Base-by-base conservation (phyloP, 2,329 filamentous ascomycete genomes). In the Colletotrichum truncatum region DNA sequence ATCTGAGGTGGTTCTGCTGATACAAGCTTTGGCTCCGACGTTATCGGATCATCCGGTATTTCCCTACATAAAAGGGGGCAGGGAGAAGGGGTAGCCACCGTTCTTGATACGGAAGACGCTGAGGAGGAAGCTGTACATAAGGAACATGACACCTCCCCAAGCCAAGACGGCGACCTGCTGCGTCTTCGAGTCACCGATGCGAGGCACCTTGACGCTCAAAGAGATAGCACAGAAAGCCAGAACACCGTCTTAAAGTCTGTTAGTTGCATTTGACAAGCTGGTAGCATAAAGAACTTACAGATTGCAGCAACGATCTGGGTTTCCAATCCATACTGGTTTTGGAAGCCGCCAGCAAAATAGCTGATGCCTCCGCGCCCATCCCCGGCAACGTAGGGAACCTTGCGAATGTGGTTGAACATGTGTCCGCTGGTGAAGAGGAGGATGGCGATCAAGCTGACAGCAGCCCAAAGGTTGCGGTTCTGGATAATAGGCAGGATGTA, bases 391-490 rank as follows among this genome's bases (percentile, higher is more conserved):
- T 99, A 99, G 3, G 96, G 96, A 3, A 97, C 93, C 77, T 96
- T 95, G 72, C 97, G 89, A 75, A 99, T 99, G 75, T 98, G 94
- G 79, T 98, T 99, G 86, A 97, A 99, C 97, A 99, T 99, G 80
- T 98, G 94, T 38, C 96, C 97, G 72, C 92, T 96, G 48, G 92
- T 98, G 81, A 98, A 99, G 63, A 98, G 84, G 41, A 99, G 87
- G 68, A 99, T 94, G 12, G 90, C 85, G 73, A 98, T 94, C 70
- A 99, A 83, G 78, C 92, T 97, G 73, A 97, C 80, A 21, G 92
- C 93, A 23, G 95, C 94, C 96, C 96, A 99, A 16, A 98, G 81
- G 73, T 97, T 98, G 71, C 95, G 91, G 83, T 91, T 98, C 78
- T 94, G 93, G 34, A 98, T 77, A 65, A 98, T 74, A 3, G 95